phyloP scores from a whole-genome alignment of 768 basidiomycete species.

The Suillus brevipes region DNA sequence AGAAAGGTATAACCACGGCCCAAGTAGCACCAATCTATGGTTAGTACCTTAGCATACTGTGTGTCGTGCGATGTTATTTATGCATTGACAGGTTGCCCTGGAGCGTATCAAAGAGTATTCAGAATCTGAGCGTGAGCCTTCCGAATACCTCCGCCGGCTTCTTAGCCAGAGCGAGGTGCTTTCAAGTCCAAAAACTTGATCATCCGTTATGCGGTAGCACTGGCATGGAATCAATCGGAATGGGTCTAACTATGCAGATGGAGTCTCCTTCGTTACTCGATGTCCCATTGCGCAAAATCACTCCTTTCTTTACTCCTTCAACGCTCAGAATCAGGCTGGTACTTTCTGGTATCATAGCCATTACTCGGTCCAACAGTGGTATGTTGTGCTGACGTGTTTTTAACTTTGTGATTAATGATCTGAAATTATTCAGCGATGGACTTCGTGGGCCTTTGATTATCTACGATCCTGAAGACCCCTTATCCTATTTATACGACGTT shows the following conservation, averaged over 20 bases:
- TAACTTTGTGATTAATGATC: neutral
- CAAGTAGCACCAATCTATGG: too few relatives aligned
- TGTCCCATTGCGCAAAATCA: constrained; percentile 42
- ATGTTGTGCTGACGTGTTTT: constrained; percentile 32
- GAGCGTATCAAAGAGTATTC: too few relatives aligned
- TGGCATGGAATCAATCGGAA: constrained; percentile 23
- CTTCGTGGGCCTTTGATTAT: constrained; percentile 14
- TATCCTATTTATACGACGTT: constrained; percentile 17
- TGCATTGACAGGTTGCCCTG: too few relatives aligned
- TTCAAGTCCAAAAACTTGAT: too few relatives aligned
- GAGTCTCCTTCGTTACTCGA: constrained; percentile 38
- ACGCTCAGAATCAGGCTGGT: constrained; percentile 33
- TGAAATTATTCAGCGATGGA: constrained; percentile 4
- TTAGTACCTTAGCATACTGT: too few relatives aligned
- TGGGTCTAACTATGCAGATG: constrained; percentile 8
- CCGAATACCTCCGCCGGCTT: too few relatives aligned
- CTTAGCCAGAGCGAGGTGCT: too few relatives aligned
- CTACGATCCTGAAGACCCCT: constrained; percentile 24
- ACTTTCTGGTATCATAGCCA: constrained; percentile 41
- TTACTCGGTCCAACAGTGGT: constrained; percentile 28
- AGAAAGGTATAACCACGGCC: too few relatives aligned
- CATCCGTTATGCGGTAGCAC: too few relatives aligned
- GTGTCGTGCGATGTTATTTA: too few relatives aligned
- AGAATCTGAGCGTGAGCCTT: too few relatives aligned
- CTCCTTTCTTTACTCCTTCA: constrained; percentile 43